Percentiles rank a stretch among this genome's conserved stretches.
These are phyloP conservation scores for Aphanomyces euteiches DNA, from an alignment of 352 stramenopile genomes.

Conservation along the genomic window DNA sequence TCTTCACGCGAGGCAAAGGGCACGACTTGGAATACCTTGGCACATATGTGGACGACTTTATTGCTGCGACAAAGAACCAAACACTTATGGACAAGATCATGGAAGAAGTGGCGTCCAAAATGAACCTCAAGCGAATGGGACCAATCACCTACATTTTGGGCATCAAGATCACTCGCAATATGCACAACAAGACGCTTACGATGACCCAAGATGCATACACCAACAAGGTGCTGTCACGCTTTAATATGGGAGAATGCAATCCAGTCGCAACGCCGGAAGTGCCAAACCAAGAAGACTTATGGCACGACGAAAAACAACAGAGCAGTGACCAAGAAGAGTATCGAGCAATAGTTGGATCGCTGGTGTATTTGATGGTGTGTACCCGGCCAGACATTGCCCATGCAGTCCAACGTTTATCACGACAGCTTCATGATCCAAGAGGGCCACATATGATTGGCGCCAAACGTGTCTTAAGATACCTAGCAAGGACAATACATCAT, in stretches of 20 bases:
- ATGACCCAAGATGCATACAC: constrained; percentile 21
- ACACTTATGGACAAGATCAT: background rate
- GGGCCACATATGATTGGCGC: too few relatives aligned
- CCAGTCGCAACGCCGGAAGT: constrained; percentile 24
- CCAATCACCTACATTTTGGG: constrained; percentile 26
- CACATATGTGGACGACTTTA: too few relatives aligned
- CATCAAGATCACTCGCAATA: constrained; percentile 14
- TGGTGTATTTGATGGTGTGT: too few relatives aligned
- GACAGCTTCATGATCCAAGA: too few relatives aligned
- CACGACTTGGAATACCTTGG: constrained; percentile 4
- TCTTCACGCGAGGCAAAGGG: constrained; percentile 5
- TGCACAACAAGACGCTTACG: background rate
- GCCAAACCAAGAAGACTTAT: too few relatives aligned
- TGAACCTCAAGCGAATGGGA: constrained; percentile 28
- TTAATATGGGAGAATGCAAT: constrained; percentile 12
- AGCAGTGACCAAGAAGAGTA: too few relatives aligned
- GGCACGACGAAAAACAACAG: too few relatives aligned
- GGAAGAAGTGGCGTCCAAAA: background rate
- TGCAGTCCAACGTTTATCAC: too few relatives aligned
- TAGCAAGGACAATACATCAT: too few relatives aligned
- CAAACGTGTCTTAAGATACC: too few relatives aligned
- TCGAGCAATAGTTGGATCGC: too few relatives aligned
- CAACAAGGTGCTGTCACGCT: constrained; percentile 23
- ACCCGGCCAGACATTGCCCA: too few relatives aligned
- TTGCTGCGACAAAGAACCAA: constrained; percentile 1